Evolutionary conservation across 352 stramenopile species (phyloP).

Genomic region (Phytophthora fragariaefolia): DNA sequence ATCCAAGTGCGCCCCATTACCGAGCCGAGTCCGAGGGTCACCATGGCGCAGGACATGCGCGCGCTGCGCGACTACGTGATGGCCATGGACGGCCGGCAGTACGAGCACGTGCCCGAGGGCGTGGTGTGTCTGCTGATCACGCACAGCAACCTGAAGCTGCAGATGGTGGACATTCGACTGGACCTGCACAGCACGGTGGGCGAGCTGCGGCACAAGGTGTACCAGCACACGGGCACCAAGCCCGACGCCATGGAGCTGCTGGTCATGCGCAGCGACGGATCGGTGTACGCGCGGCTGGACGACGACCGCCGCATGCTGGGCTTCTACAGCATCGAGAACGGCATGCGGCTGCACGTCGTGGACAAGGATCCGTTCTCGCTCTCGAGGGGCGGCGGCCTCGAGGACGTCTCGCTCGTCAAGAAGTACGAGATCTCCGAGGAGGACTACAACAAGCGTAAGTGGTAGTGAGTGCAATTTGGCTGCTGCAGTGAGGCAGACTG

Average conservation of each 20-base stretch:
- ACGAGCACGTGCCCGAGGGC: conserved; percentile 84
- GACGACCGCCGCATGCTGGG: conserved; percentile 89
- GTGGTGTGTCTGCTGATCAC: conserved; percentile 96
- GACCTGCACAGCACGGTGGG: conserved; percentile 92
- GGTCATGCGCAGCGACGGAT: conserved; percentile 63
- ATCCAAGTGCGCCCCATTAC: not conserved
- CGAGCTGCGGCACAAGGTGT: conserved; percentile 93
- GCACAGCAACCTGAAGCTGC: conserved; percentile 97
- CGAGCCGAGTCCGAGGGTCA: conserved; percentile 6
- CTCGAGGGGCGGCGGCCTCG: conserved; percentile 93
- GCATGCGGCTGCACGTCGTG: conserved; percentile 95
- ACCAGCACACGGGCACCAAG: conserved; percentile 96
- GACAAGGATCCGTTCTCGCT: conserved; percentile 98
- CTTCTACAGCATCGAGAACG: conserved; percentile 91
- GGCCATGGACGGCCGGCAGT: conserved; percentile 88
- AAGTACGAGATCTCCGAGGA: conserved; percentile 99
- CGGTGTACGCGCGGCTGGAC: conserved; percentile 53
- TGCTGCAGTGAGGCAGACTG: not conserved
- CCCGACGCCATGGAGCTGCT: conserved; percentile 88
- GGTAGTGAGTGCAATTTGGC: not conserved
- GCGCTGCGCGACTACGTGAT: conserved; percentile 81
- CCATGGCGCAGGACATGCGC: conserved; percentile 78
- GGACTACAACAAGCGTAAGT: conserved; percentile 97
- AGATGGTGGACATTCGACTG: conserved; percentile 97
- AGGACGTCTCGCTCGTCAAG: conserved; percentile 96